Conservation (phyloP, 73 alveolate species). For the Paramecium caudatum region DNA sequence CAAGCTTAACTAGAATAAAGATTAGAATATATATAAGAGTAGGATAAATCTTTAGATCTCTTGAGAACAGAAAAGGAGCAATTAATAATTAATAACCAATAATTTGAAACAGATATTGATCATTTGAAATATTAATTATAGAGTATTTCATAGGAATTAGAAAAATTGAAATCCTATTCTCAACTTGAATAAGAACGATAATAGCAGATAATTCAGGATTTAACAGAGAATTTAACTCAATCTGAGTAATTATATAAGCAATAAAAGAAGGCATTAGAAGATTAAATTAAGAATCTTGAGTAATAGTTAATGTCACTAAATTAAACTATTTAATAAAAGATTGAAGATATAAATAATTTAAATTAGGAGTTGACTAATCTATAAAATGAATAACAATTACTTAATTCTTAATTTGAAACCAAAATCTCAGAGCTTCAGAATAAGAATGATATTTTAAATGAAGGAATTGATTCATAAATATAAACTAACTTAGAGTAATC, state of each 20-base stretch:
- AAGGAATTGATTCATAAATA: neutral
- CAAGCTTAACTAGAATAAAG: slow-evolving; percentile 24
- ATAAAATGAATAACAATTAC: neutral
- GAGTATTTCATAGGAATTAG: neutral
- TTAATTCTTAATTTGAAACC: neutral
- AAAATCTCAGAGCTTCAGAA: neutral
- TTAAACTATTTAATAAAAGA: neutral
- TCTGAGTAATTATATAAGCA: neutral
- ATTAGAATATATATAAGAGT: slow-evolving; percentile 6
- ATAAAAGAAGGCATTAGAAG: neutral
- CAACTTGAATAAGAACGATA: slow-evolving; percentile 25
- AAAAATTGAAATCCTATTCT: slow-evolving; percentile 1
- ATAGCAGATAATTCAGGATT: neutral
- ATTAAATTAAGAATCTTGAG: neutral
- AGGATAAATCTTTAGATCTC: neutral
- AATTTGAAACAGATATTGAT: neutral
- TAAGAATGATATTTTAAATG: neutral
- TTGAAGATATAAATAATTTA: neutral
- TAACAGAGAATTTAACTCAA: neutral
- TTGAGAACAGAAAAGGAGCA: neutral
- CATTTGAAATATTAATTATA: neutral
- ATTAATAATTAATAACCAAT: neutral
- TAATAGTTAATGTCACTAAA: neutral
- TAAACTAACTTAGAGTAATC: slow-evolving; percentile 20
- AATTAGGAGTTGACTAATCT: neutral